phyloP scores from a whole-genome alignment of 179 eudicot genomes.

The Vitellaria paradoxa region DNA sequence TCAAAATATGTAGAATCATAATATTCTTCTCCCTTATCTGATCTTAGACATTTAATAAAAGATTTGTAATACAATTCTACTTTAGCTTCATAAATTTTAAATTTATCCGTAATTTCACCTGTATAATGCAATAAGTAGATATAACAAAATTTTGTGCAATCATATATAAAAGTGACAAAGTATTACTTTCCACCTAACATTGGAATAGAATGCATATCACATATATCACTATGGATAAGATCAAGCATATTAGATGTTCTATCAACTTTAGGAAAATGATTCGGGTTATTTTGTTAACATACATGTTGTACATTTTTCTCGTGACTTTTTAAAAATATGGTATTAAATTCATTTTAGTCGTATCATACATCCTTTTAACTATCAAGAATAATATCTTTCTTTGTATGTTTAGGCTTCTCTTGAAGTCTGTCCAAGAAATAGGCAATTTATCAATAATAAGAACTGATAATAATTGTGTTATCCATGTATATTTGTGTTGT shows the following conservation, averaged over 20 bases:
- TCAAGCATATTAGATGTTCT: no score
- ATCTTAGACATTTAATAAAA: neutral
- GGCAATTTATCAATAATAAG: neutral
- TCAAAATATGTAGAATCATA: neutral
- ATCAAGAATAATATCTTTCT: neutral
- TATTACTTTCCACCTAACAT: no score
- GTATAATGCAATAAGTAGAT: neutral
- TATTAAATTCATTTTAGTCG: neutral
- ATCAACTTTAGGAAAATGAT: no score
- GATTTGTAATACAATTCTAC: neutral
- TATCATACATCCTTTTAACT: neutral
- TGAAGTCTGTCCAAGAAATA: neutral
- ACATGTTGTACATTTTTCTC: neutral
- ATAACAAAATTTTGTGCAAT: no score
- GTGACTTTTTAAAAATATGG: neutral
- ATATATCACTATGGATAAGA: no score
- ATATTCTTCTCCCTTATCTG: constrained; percentile 3
- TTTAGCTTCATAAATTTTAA: neutral
- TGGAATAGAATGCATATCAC: no score
- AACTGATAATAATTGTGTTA: no score
- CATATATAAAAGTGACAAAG: no score
- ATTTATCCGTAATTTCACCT: neutral
- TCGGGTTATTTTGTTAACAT: neutral
- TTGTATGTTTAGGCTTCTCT: neutral
- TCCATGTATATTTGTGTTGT: no score